Evolutionary conservation across 2,329 filamentous ascomycete genomes (phyloP).

Genomic region (Pseudogymnoascus sp.): DNA sequence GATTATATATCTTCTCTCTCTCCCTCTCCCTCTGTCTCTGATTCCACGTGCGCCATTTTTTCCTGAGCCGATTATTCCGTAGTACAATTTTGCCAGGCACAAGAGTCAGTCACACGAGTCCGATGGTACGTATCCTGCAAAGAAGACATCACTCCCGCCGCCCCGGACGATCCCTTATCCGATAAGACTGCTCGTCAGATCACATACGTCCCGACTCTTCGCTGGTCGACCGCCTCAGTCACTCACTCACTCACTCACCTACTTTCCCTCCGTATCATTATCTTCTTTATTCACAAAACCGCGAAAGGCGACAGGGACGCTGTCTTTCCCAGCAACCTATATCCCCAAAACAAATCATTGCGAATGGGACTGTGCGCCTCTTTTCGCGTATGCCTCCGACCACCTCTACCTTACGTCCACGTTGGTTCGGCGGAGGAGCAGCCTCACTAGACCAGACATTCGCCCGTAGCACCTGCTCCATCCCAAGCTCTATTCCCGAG

Average conservation of each 20-base stretch:
- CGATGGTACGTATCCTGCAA: background rate
- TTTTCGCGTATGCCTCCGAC: slow-evolving; percentile 3
- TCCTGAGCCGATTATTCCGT: background rate
- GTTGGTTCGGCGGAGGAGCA: slow-evolving; percentile 1
- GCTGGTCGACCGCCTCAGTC: background rate
- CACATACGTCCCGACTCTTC: background rate
- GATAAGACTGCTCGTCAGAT: background rate
- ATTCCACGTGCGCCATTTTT: background rate
- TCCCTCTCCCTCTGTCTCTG: background rate
- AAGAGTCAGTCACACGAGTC: background rate
- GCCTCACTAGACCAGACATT: background rate
- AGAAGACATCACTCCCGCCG: background rate
- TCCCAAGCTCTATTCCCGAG: background rate
- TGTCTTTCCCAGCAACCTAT: background rate
- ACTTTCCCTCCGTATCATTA: background rate
- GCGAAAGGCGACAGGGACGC: background rate
- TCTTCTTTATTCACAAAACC: background rate
- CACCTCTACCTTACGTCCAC: background rate
- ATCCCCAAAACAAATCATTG: background rate
- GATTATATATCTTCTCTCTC: background rate
- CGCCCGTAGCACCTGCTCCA: background rate
- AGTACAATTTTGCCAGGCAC: background rate
- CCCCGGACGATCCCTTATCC: background rate
- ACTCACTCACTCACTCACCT: background rate
- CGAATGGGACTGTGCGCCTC: slow-evolving; percentile 7